phyloP scores from a whole-genome alignment of 2,329 filamentous ascomycete genomes.

The Microsporum audouinii region DNA sequence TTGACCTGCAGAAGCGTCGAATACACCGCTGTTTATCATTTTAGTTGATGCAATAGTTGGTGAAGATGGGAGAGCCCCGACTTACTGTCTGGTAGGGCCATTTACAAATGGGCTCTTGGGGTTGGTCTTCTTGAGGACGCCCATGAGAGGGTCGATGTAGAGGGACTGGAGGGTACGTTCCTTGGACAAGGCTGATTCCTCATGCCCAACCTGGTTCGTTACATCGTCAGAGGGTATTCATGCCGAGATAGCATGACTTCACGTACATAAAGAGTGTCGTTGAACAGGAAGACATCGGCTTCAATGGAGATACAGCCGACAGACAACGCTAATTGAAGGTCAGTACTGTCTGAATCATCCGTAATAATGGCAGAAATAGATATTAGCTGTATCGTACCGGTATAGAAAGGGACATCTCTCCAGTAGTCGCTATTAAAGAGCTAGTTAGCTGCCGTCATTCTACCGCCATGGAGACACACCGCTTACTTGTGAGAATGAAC shows the following conservation, averaged over 20 bases:
- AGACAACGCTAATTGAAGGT: slow-evolving; percentile 36
- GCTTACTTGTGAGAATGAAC: slow-evolving; percentile 34
- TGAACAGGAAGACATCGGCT: slow-evolving; percentile 50
- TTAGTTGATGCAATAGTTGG: background rate
- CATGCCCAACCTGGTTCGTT: slow-evolving; percentile 43
- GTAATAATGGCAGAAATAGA: background rate
- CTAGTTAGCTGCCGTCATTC: slow-evolving; percentile 37
- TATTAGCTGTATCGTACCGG: slow-evolving; percentile 19
- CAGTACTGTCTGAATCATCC: slow-evolving; percentile 7
- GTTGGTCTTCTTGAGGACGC: slow-evolving; percentile 46
- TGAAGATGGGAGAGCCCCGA: background rate
- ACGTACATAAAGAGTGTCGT: slow-evolving; percentile 43
- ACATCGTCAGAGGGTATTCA: background rate
- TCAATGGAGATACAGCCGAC: slow-evolving; percentile 48
- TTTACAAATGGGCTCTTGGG: slow-evolving; percentile 41
- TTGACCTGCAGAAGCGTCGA: slow-evolving; percentile 44
- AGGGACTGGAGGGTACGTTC: slow-evolving; percentile 45
- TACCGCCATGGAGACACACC: background rate
- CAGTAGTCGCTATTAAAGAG: slow-evolving; percentile 50
- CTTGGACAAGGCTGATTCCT: slow-evolving; percentile 40
- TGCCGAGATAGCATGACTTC: background rate
- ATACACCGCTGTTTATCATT: slow-evolving; percentile 41
- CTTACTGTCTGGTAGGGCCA: slow-evolving; percentile 39
- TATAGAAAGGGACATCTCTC: slow-evolving; percentile 37
- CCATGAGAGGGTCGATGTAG: slow-evolving; percentile 49